Percentiles rank a stretch among this genome's conserved stretches.
These are phyloP conservation scores for Penstemon eatonii DNA, from an alignment of 257 asterid species.

Conservation along the genomic window DNA sequence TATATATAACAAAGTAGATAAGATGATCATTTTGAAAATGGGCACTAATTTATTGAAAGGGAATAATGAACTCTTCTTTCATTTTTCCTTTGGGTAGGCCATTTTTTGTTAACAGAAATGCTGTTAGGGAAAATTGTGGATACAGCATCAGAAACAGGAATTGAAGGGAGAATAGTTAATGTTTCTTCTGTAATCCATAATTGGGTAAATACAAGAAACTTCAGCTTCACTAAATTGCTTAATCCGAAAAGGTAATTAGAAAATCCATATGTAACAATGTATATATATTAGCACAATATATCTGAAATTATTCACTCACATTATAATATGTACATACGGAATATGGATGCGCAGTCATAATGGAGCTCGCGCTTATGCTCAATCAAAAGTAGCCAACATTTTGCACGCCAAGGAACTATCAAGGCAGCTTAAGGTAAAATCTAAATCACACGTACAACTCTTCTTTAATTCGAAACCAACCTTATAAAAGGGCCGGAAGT, in stretches of 20 bases:
- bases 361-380: constrained; percentile 87
- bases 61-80: neutral
- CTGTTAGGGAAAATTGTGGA: constrained; percentile 76
- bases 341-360: constrained; percentile 53
- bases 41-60: no score
- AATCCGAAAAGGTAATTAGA: constrained; percentile 59
- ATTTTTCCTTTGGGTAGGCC: constrained; percentile 52
- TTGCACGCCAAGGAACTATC: constrained; percentile 89
- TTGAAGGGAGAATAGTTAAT: constrained; percentile 90
- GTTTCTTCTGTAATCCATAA: constrained; percentile 82
- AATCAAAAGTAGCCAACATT: constrained; percentile 82
- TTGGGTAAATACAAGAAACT: constrained; percentile 65
- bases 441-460: neutral
- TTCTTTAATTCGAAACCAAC: constrained; percentile 11
- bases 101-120: constrained; percentile 80
- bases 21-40: no score
- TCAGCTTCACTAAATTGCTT: constrained; percentile 63
- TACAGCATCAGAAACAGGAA: constrained; percentile 63
- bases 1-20: no score
- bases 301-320: neutral
- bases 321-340: neutral
- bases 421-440: constrained; percentile 73
- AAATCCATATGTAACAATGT: neutral
- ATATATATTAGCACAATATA: neutral
- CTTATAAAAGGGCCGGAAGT: neutral